phyloP scores from a whole-genome alignment of 2,329 filamentous ascomycete species.

The Apiospora koreana region DNA sequence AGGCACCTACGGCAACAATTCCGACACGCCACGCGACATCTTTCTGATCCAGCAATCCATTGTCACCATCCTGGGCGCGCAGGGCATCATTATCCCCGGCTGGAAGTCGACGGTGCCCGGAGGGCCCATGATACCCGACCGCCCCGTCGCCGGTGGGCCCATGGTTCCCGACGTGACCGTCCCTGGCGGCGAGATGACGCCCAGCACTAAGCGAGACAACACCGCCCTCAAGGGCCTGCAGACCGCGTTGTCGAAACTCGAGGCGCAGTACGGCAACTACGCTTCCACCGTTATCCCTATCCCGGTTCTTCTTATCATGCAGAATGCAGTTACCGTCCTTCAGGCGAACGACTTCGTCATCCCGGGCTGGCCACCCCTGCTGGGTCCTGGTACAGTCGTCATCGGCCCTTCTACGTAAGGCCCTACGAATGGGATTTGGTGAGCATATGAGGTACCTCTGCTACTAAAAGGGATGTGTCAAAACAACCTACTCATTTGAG shows the following conservation, averaged over 20 bases:
- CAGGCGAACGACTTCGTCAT: conserved; percentile 24
- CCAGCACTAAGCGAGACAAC: conserved; percentile 31
- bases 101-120: conserved; percentile 25
- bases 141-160: conserved; percentile 29
- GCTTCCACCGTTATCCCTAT: conserved; percentile 22
- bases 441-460: background rate
- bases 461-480: background rate
- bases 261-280: conserved; percentile 24
- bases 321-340: conserved; percentile 26
- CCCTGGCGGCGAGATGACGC: conserved; percentile 28
- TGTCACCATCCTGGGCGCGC: conserved; percentile 22
- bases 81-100: conserved; percentile 9
- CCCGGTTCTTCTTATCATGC: conserved; percentile 26
- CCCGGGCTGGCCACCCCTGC: conserved; percentile 26
- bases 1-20: conserved; percentile 23
- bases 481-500: background rate
- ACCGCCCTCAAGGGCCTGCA: conserved; percentile 25
- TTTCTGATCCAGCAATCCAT: conserved; percentile 28
- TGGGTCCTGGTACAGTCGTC: conserved; percentile 21
- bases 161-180: conserved; percentile 30
- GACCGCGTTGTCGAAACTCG: conserved; percentile 20
- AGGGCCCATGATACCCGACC: conserved; percentile 32
- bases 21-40: conserved; percentile 24
- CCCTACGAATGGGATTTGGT: background rate
- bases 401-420: conserved; percentile 20